A percentile compares a stretch with the other conserved stretches of the same genome.
Conservation (phyloP, 2,329 filamentous ascomycete species). For the Alternaria dauci region DNA sequence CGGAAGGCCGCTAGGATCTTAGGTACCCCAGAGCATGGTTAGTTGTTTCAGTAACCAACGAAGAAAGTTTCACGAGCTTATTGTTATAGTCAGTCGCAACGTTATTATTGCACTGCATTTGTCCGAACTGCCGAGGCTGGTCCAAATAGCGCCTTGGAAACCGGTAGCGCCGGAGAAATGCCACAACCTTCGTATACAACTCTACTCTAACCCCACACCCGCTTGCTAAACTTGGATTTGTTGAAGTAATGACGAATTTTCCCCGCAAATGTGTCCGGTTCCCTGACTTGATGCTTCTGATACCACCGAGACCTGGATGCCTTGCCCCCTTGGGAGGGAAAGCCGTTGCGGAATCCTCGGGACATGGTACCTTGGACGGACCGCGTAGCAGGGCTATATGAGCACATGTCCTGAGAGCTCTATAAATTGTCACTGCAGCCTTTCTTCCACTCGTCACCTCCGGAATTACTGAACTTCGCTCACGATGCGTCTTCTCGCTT, state of each 20-base stretch:
- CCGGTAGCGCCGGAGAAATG: slow-evolving; percentile 15
- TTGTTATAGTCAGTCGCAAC: not conserved
- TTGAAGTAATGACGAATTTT: not conserved
- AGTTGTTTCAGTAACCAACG: not conserved
- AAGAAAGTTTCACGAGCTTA: not conserved
- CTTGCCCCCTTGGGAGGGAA: not conserved
- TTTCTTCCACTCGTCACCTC: not conserved
- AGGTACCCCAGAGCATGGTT: not conserved
- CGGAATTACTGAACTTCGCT: not conserved
- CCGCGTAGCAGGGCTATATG: not conserved
- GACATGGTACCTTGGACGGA: not conserved
- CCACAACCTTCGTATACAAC: slow-evolving; percentile 10
- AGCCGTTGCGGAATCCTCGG: not conserved
- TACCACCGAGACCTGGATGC: slow-evolving; percentile 1
- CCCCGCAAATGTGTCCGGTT: not conserved
- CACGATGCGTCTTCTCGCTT: slow-evolving; percentile 28
- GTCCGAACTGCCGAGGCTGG: slow-evolving; percentile 17
- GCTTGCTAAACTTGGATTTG: not conserved
- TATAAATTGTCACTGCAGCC: not conserved
- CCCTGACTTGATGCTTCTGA: not conserved
- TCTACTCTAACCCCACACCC: slow-evolving; percentile 19
- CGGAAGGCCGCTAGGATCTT: not conserved
- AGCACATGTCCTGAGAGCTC: not conserved
- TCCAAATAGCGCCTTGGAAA: not conserved
- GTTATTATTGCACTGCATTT: not conserved